phyloP scores from a whole-genome alignment of 768 basidiomycete species.

The Kwoniella europaea region DNA sequence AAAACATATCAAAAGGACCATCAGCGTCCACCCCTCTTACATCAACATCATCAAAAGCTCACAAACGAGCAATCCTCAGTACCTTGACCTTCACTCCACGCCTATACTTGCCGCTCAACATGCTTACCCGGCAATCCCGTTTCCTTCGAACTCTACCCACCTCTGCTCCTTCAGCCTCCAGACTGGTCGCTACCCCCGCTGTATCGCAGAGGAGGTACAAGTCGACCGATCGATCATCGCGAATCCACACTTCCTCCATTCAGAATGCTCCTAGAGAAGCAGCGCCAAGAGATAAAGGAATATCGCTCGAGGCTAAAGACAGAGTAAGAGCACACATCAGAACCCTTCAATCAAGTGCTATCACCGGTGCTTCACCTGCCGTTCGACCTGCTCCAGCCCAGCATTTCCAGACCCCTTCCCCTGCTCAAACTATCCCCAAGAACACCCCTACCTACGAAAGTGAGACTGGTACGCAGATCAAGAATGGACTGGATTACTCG shows the following conservation, averaged over 20 bases:
- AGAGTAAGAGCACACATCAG: constrained; percentile 79
- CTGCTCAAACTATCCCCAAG: constrained; percentile 36
- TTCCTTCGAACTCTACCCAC: constrained; percentile 38
- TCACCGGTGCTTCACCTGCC: constrained; percentile 68
- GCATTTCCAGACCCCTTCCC: constrained; percentile 54
- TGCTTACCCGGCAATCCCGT: constrained; percentile 41
- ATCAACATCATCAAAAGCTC: constrained; percentile 28
- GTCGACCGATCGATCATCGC: constrained; percentile 20
- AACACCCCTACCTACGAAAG: constrained; percentile 37
- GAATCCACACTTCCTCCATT: constrained; percentile 35
- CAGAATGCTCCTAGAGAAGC: constrained; percentile 26
- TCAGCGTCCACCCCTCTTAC: not conserved
- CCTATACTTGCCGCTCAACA: constrained; percentile 24
- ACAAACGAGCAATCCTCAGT: constrained; percentile 20
- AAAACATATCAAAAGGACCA: constrained; percentile 20
- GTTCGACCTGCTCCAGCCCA: constrained; percentile 71
- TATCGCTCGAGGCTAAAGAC: constrained; percentile 76
- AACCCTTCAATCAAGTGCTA: constrained; percentile 72
- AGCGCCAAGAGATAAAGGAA: constrained; percentile 36
- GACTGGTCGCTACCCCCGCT: constrained; percentile 6
- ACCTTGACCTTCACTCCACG: not conserved
- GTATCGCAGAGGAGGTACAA: constrained; percentile 12
- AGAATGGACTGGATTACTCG: constrained; percentile 52
- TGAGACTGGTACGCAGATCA: constrained; percentile 32
- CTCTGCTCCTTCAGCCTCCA: constrained; percentile 22